Base-by-base conservation (phyloP, 345 rosid species). In the Sisymbrium altissimum region DNA sequence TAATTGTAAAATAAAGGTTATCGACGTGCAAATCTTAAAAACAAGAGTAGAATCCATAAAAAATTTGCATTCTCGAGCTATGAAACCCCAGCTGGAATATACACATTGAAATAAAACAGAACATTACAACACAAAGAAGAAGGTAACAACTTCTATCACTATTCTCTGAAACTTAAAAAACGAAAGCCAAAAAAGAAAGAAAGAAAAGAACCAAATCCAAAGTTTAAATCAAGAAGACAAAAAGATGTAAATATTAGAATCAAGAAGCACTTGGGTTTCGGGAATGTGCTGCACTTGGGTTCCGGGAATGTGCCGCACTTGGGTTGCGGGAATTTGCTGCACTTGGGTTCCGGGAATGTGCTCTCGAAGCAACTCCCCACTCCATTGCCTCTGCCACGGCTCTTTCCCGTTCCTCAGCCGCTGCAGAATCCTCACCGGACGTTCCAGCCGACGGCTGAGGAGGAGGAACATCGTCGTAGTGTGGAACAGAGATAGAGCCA, bases 331-430 rank as follows among this genome's bases (percentile, higher is more conserved):
- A 59, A 19, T 66, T 62, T 1, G 76, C 79, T 73, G 70, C 70
- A 35, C 70, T 65, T 48, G 70, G 70, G 46, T 71, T 35, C 35
- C 78, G 74, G 3, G 84, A 61, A 17, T 70, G 66, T 1, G 77
- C 80, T 67, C 85, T 80, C 3, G 88, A 83, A 78, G 71, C 78
- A 1, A 85, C 82, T 17, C 85, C 91, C 87, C 88, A 86, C 49
- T 86, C 90, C 32, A 87, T 83, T 48, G 92, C 92, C 75, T 89
- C 92, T 9, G 86, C 86, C 53, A 86, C 89, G 3, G 88, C 92
- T 64, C 69, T 64, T 77, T 83, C 70, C 35, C 92, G 84, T 75
- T 85, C 89, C 27, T 7, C 57, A 4, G 5, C 57, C 3, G 35
- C 55, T 7, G 0, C 29, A 4, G 30, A 55, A 73, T 54, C 57